A percentile compares a stretch with the other conserved stretches of the same genome.
Conservation (phyloP, 2,329 filamentous ascomycete species). For the Exophiala lecanii-corni region DNA sequence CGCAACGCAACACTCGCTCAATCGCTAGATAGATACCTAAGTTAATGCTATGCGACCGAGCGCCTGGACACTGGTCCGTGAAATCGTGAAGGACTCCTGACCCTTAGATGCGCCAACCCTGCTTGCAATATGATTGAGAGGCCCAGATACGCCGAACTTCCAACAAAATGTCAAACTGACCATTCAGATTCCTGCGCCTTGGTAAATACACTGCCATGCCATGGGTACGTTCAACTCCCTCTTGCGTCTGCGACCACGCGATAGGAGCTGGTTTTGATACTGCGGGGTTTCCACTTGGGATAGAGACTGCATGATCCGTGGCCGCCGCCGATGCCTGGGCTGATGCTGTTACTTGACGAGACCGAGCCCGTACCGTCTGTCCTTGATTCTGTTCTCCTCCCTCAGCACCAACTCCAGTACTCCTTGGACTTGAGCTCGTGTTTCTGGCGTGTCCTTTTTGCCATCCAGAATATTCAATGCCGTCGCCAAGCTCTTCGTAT, state of each 20-base stretch:
- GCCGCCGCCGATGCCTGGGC: not conserved
- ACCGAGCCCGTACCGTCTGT: too few relatives aligned
- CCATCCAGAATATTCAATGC: conserved; percentile 41
- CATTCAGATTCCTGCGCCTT: too few relatives aligned
- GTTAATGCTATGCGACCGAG: too few relatives aligned
- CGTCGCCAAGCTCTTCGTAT: conserved; percentile 61
- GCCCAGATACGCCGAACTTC: not conserved
- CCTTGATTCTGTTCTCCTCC: too few relatives aligned
- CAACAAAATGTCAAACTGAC: not conserved
- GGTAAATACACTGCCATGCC: too few relatives aligned
- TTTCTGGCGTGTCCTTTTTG: conserved; percentile 2
- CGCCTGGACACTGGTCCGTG: too few relatives aligned
- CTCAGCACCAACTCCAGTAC: too few relatives aligned
- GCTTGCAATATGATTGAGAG: too few relatives aligned
- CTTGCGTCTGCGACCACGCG: conserved; percentile 37
- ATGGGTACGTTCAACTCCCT: conserved; percentile 19
- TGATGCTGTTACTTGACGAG: not conserved
- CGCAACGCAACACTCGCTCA: too few relatives aligned
- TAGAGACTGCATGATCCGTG: conserved; percentile 33
- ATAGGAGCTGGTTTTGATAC: conserved; percentile 38
- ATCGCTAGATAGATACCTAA: too few relatives aligned
- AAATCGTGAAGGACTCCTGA: too few relatives aligned
- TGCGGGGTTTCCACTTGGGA: conserved; percentile 36
- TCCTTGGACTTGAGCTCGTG: not conserved
- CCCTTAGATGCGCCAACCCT: too few relatives aligned